These are phyloP conservation scores for Wallacemonas rigidus DNA, from an alignment of 208 protist genomes.

Conservation along the genomic window DNA sequence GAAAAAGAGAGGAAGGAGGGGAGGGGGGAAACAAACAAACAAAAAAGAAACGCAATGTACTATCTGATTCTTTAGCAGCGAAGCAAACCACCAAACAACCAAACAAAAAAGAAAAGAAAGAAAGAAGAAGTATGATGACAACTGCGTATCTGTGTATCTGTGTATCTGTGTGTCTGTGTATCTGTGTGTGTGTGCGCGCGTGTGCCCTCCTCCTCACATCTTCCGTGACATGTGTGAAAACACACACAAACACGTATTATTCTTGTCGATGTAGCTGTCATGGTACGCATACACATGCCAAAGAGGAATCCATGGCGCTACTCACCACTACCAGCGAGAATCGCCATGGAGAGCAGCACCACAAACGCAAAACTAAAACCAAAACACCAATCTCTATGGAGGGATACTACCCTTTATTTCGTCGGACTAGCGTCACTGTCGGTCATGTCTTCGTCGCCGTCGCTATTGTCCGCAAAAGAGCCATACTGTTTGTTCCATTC, in stretches of 20 bases:
- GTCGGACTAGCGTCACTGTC: slow-evolving; percentile 8
- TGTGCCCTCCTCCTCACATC: too few relatives aligned
- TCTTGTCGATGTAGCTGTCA: too few relatives aligned
- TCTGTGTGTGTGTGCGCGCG: too few relatives aligned
- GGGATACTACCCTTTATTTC: not conserved
- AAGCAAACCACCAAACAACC: not conserved
- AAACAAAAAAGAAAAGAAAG: not conserved
- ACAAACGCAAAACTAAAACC: not conserved
- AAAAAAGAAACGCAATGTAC: slow-evolving; percentile 2
- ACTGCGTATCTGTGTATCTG: too few relatives aligned
- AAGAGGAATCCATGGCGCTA: too few relatives aligned
- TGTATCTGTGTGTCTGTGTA: too few relatives aligned
- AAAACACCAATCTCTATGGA: not conserved
- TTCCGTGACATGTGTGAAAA: too few relatives aligned
- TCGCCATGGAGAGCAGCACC: too few relatives aligned
- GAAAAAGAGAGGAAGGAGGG: not conserved
- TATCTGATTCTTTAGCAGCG: too few relatives aligned
- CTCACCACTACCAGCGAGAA: too few relatives aligned
- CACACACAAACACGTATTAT: too few relatives aligned
- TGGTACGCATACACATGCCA: too few relatives aligned
- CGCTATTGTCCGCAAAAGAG: slow-evolving; percentile 52
- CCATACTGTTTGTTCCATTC: slow-evolving; percentile 88
- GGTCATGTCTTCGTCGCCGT: slow-evolving; percentile 23
- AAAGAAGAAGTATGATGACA: not conserved
- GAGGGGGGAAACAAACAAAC: slow-evolving; percentile 9